Conservation (phyloP, 2,329 filamentous ascomycete species). For the Calonectria crousiana region DNA sequence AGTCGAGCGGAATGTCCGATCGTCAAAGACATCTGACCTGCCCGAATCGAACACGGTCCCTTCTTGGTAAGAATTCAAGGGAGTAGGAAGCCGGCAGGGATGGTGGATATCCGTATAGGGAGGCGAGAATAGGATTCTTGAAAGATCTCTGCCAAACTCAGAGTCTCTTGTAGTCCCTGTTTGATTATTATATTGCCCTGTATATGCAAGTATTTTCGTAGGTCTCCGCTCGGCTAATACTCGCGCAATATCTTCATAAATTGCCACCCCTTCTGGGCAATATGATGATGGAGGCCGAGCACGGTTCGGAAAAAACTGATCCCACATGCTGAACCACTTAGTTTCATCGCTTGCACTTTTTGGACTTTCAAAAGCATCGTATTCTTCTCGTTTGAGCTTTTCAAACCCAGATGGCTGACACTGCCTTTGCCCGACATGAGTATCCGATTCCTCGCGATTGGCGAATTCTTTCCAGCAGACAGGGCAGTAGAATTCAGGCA, state of each 20-base stretch:
- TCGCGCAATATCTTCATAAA: background rate
- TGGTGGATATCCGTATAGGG: background rate
- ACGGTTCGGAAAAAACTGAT: background rate
- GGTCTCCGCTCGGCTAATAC: background rate
- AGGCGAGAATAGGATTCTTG: background rate
- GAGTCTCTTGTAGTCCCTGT: background rate
- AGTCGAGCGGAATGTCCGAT: background rate
- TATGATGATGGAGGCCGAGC: background rate
- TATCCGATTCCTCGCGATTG: background rate
- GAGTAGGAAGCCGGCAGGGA: background rate
- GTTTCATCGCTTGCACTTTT: background rate
- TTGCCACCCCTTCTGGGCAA: background rate
- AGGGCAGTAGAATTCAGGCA: background rate
- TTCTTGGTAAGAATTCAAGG: background rate
- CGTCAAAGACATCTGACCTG: background rate
- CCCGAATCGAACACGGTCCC: background rate
- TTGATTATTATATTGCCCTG: background rate
- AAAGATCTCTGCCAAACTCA: background rate
- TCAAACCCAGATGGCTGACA: background rate
- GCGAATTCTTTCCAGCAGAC: background rate
- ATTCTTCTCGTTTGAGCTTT: background rate
- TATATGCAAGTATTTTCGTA: background rate
- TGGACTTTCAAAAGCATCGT: background rate
- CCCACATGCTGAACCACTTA: background rate
- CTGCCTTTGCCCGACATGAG: background rate